Evolutionary conservation across 306 rosid species (phyloP).

Genomic region (Rosa rugosa): DNA sequence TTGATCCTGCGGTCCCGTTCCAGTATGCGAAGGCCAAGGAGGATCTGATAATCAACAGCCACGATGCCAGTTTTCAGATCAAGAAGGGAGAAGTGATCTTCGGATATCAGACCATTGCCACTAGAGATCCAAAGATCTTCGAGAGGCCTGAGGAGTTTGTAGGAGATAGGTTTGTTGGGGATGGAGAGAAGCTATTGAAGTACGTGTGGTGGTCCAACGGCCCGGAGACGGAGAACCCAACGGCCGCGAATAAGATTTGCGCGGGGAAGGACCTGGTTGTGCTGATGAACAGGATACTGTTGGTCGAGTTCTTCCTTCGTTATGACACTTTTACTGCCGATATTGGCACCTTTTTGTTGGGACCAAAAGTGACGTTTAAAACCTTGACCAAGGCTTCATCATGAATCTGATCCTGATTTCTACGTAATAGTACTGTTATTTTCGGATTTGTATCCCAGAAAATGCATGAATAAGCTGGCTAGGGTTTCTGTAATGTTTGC

Average conservation of each 20-base stretch:
- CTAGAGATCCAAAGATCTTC: conserved; percentile 54
- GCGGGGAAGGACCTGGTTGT: conserved; percentile 74
- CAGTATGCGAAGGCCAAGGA: conserved; percentile 66
- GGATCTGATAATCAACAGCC: conserved; percentile 54
- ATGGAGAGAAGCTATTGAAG: conserved; percentile 42
- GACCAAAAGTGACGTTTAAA: conserved; percentile 41
- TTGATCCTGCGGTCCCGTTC: conserved; percentile 67
- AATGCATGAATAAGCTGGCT: neutral
- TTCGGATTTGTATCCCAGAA: neutral
- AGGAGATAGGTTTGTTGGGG: conserved; percentile 32
- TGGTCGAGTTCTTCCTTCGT: conserved; percentile 63
- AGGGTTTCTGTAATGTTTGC: neutral
- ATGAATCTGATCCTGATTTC: neutral
- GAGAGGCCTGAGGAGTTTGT: conserved; percentile 45
- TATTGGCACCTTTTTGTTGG: conserved; percentile 35
- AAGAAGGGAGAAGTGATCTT: conserved; percentile 70
- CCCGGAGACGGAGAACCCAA: conserved; percentile 53
- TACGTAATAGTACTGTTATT: neutral
- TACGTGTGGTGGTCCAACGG: conserved; percentile 65
- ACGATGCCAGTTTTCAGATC: conserved; percentile 51
- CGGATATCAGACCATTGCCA: conserved; percentile 65
- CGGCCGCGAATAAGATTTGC: conserved; percentile 59
- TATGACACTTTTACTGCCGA: conserved; percentile 66
- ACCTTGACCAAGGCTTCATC: conserved; percentile 30
- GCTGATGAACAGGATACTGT: conserved; percentile 48